Conservation (phyloP, 257 asterid species). For the Anisodus tanguticus region DNA sequence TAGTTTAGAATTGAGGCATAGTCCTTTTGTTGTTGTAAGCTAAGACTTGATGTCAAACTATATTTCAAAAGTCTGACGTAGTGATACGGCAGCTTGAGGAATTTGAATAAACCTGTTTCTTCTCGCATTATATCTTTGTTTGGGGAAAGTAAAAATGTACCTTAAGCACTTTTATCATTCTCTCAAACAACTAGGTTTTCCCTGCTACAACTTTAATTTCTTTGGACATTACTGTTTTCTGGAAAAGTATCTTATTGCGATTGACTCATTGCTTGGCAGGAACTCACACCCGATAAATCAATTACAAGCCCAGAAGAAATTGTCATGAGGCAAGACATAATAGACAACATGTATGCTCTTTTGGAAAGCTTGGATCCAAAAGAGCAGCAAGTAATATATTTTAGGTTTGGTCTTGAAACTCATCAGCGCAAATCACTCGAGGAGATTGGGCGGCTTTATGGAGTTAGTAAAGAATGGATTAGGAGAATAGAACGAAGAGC, state of each 20-base stretch:
- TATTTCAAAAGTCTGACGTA: background rate
- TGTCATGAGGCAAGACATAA: slow-evolving; percentile 57
- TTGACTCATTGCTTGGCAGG: slow-evolving; percentile 47
- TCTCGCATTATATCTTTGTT: background rate
- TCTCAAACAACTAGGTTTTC: background rate
- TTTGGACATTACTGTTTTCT: background rate
- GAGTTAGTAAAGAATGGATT: slow-evolving; percentile 95
- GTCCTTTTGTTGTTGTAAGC: background rate
- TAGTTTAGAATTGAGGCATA: background rate
- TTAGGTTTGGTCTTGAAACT: slow-evolving; percentile 74
- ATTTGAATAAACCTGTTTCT: background rate
- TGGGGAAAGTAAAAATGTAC: slow-evolving; percentile 17
- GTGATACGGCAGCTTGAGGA: background rate
- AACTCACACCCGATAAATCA: slow-evolving; percentile 63
- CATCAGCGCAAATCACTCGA: slow-evolving; percentile 64
- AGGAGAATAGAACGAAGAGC: slow-evolving; percentile 73
- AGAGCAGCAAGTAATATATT: slow-evolving; percentile 68
- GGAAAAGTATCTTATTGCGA: background rate
- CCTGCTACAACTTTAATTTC: background rate
- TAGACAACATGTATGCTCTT: slow-evolving; percentile 51
- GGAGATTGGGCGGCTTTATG: slow-evolving; percentile 68
- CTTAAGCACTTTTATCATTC: slow-evolving; percentile 11
- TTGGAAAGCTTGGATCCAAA: slow-evolving; percentile 62
- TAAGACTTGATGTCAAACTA: background rate
- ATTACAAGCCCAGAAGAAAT: slow-evolving; percentile 60